A percentile compares a stretch with the other conserved stretches of the same genome.
Conservation (phyloP, 306 rosid species). For the Cercis canadensis region DNA sequence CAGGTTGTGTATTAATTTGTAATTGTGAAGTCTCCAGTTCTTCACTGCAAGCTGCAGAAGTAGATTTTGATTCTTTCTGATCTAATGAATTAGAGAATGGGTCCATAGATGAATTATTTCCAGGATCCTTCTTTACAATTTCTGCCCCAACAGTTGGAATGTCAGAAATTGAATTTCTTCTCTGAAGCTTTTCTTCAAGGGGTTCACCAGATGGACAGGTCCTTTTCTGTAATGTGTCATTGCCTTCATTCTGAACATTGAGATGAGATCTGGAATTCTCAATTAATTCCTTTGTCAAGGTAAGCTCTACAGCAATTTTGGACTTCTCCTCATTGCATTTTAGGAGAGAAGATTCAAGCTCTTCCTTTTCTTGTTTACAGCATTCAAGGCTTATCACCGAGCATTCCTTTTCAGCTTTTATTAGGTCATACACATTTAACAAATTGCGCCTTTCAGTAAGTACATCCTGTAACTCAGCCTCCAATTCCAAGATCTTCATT, state of each 20-base stretch:
- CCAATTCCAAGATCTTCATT: conserved; percentile 82
- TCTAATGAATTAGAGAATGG: conserved; percentile 33
- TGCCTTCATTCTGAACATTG: conserved; percentile 46
- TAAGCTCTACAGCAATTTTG: conserved; percentile 68
- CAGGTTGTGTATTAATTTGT: conserved; percentile 39
- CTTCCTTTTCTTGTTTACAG: conserved; percentile 93
- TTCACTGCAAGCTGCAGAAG: conserved; percentile 36
- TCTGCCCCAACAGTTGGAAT: conserved; percentile 18
- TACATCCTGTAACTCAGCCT: conserved; percentile 74
- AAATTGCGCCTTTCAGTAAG: conserved; percentile 87
- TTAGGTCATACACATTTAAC: conserved; percentile 74
- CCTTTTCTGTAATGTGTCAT: conserved; percentile 35
- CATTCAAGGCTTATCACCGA: conserved; percentile 88
- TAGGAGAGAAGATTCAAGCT: conserved; percentile 77
- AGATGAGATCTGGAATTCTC: conserved; percentile 51
- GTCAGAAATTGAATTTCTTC: conserved; percentile 24
- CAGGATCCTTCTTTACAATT: conserved; percentile 4
- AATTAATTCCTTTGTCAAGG: conserved; percentile 55
- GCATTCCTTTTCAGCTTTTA: conserved; percentile 97
- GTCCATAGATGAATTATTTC: conserved; percentile 14
- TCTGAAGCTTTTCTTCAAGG: background rate
- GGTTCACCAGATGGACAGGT: conserved; percentile 36
- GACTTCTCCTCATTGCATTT: conserved; percentile 81
- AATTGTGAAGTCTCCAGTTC: conserved; percentile 49
- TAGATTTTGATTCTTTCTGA: conserved; percentile 46